Base-by-base conservation (phyloP, 2,329 filamentous ascomycete genomes). In the Fusarium acutatum region DNA sequence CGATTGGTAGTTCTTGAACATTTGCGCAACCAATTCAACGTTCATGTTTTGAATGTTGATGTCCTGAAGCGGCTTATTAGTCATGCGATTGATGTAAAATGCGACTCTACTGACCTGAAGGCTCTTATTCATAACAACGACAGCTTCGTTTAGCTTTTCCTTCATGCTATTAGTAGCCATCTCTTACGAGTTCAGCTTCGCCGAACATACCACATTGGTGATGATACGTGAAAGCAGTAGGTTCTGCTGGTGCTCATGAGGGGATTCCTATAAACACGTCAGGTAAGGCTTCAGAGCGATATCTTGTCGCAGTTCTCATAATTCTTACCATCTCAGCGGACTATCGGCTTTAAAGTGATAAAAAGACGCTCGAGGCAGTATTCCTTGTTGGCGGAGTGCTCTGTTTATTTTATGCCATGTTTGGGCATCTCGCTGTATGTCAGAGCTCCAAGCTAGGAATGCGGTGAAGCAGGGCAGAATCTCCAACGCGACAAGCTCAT, bases 1-100 rank as follows among this genome's bases (percentile, higher is more conserved):
- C 17, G 95, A 97, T 82, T 98, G 95, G 82, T 99, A 99, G 84
- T 98, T 99, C 86, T 98, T 98, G 87, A 98, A 99, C 96, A 99
- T 99, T 81, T 98, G 96, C 2, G 96, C 95, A 10, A 98, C 96
- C 6, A 98, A 88, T 84, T 98, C 96, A 40, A 98, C 94, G 80
- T 99, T 97, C 95, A 98, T 98, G 82, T 98, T 99, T 79, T 97
- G 94, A 63, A 98, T 92, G 80, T 98, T 98, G 87, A 98, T 98
- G 76, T 98, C 96, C 93, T 97, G 77, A 7, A 5, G 13, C 24
- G 20, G 20, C 40, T 69, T 67, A 46, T 70, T 28, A 69, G 60
- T n/a, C 14, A 22, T 17, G 18, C 14, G 4, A 32, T 35, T 24
- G 15, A 49, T 12, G 20, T n/a, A 15, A 13, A 22, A 26, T 24